Conservation (phyloP, 768 basidiomycete species). For the Termitomyces titanicus region DNA sequence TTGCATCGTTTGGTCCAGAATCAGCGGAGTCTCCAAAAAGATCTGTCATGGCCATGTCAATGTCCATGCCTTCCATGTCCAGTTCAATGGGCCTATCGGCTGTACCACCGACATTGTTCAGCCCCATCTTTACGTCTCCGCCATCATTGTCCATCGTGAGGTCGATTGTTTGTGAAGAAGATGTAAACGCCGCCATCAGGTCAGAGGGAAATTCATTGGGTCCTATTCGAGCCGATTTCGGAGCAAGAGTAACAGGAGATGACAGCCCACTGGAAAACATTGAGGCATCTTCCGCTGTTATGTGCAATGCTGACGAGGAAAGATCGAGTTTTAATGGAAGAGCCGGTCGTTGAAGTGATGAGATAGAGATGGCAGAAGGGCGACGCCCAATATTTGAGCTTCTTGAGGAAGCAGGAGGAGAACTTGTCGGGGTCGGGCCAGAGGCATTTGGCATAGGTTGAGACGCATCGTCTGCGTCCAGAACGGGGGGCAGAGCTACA, state of each 20-base stretch:
- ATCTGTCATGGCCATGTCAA: slow-evolving; percentile 56
- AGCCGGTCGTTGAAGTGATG: slow-evolving; percentile 69
- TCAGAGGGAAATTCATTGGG: slow-evolving; percentile 57
- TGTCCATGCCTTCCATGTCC: slow-evolving; percentile 66
- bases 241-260: slow-evolving; percentile 80
- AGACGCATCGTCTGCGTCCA: slow-evolving; percentile 6
- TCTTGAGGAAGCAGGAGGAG: slow-evolving; percentile 29
- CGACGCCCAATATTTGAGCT: slow-evolving; percentile 43
- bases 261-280: slow-evolving; percentile 58
- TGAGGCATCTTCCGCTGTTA: slow-evolving; percentile 60
- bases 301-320: slow-evolving; percentile 62
- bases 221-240: slow-evolving; percentile 65
- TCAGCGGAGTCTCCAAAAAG: slow-evolving; percentile 52
- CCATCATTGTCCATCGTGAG: slow-evolving; percentile 37
- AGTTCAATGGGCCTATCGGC: slow-evolving; percentile 82
- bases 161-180: slow-evolving; percentile 45
- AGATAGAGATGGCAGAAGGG: slow-evolving; percentile 75
- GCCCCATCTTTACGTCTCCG: slow-evolving; percentile 24
- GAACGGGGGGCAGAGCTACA: slow-evolving; percentile 11
- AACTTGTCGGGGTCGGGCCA: slow-evolving; percentile 26
- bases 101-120: slow-evolving; percentile 51
- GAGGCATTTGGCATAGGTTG: slow-evolving; percentile 8
- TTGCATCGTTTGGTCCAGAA: slow-evolving; percentile 28
- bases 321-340: slow-evolving; percentile 79
- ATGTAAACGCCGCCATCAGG: slow-evolving; percentile 59